phyloP scores from a whole-genome alignment of 1,284 basidiomycete genomes.

The Schizophyllum amplum region DNA sequence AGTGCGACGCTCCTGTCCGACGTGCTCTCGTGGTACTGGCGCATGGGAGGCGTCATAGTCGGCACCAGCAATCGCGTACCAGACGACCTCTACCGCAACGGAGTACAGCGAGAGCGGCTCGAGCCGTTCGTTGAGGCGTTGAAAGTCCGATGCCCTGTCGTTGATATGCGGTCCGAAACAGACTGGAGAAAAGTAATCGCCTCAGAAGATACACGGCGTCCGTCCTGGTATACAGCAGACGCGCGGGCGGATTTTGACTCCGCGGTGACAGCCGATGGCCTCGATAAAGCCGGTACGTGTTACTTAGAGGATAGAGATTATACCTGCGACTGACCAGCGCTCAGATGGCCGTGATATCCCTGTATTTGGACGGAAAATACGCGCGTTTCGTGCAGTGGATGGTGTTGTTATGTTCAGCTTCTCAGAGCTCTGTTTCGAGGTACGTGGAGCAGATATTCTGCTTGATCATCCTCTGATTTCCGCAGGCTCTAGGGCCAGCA shows the following conservation, averaged over 20 bases:
- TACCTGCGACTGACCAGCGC: not conserved
- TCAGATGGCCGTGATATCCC: conserved; percentile 7
- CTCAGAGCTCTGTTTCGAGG: conserved; percentile 53
- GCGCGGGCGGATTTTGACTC: no score
- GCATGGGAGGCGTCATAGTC: conserved; percentile 62
- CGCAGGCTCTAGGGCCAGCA: conserved; percentile 55
- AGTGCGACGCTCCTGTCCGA: conserved; percentile 60
- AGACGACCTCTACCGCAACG: conserved; percentile 63
- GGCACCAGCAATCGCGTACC: conserved; percentile 53
- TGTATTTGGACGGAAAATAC: conserved; percentile 40
- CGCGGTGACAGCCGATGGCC: not conserved
- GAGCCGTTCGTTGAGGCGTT: conserved; percentile 59
- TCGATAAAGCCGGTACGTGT: conserved; percentile 1
- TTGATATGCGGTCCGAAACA: conserved; percentile 37
- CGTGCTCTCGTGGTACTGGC: conserved; percentile 70
- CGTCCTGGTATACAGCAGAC: conserved; percentile 1
- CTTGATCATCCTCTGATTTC: no score
- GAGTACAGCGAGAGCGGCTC: conserved; percentile 57
- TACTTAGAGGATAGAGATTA: not conserved
- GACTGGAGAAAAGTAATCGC: conserved; percentile 19
- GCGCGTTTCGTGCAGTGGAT: conserved; percentile 37
- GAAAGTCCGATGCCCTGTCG: conserved; percentile 53
- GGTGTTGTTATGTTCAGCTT: conserved; percentile 50
- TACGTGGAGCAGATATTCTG: conserved; percentile 14
- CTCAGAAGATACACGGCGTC: conserved; percentile 16